These are phyloP conservation scores for Cladorrhinum sp. DNA, from an alignment of 2,329 filamentous ascomycete genomes.

Conservation along the genomic window DNA sequence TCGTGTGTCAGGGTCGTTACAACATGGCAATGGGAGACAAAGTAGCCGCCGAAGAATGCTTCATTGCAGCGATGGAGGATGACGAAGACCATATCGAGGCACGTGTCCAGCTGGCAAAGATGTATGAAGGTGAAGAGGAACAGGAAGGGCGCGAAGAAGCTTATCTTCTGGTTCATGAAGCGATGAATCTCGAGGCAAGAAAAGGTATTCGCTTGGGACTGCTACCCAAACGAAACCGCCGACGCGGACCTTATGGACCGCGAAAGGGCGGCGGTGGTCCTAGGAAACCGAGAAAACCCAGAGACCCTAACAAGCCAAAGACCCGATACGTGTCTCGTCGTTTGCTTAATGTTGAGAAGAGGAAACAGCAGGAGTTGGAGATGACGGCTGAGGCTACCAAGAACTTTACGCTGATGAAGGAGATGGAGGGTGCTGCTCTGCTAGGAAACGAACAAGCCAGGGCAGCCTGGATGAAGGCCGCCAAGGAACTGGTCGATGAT, in stretches of 20 bases:
- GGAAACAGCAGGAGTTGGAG: conserved; percentile 44
- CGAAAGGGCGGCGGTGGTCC: conserved; percentile 16
- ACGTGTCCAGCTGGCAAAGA: conserved; percentile 73
- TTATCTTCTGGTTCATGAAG: conserved; percentile 72
- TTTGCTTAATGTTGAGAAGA: conserved; percentile 43
- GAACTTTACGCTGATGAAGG: conserved; percentile 44
- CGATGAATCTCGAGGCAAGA: conserved; percentile 60
- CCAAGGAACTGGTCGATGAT: conserved; percentile 59
- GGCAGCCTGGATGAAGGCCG: conserved; percentile 55
- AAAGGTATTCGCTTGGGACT: conserved; percentile 15
- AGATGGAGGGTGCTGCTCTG: conserved; percentile 33
- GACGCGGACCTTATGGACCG: conserved; percentile 22
- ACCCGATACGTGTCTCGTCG: conserved; percentile 45
- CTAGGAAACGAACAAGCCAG: conserved; percentile 42
- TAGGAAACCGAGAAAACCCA: conserved; percentile 29
- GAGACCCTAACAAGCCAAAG: conserved; percentile 24
- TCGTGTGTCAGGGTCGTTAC: conserved; percentile 62
- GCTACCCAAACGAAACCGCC: conserved; percentile 5
- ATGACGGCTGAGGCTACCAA: conserved; percentile 29
- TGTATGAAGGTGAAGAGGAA: conserved; percentile 75
- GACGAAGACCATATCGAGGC: conserved; percentile 73
- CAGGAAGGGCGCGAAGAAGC: conserved; percentile 62
- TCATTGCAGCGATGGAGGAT: conserved; percentile 68
- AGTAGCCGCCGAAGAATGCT: conserved; percentile 72
- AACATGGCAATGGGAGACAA: conserved; percentile 63